Evolutionary conservation across 495 filamentous ascomycete species (phyloP), one percentile per base, ranked within the genome.

Genomic region (Penicillium bovifimosum): DNA sequence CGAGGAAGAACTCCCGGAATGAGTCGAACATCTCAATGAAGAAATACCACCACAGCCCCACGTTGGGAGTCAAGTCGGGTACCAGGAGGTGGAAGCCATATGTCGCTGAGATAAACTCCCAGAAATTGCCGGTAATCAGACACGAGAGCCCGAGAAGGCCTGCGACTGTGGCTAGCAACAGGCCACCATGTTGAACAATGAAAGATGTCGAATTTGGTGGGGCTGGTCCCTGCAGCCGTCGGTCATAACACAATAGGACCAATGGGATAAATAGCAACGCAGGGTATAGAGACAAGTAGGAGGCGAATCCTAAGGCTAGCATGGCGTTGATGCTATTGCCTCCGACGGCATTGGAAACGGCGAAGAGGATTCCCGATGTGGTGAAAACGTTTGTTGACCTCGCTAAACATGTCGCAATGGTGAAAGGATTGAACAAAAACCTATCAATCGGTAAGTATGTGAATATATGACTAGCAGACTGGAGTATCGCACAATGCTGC

Each of bases 11-110:
- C 43, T 86, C 85, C 18, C 93, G 83, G 78, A 98, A 98, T 5
- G 90, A 92, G 69, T 98, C 93, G 66, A 98, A 98, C 83, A 98
- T 98, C 71, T 98, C 93, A 59, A 92, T 95, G 72, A 98, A 97
- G 70, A 97, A 98, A 72, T 98, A 98, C 93, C 93, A 98, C 93
- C 93, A 98, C 0, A 98, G 78, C 2, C 93, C 93, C 34, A 95
- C 85, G 56, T 97, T 98, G 18, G 93, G 93, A 0, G 92, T 92
- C 38, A 98, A 75, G 70, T 97, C 95, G 1, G 91, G 91, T 4
- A 98, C 82, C 3, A 93, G 81, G 11, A 98, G 77, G 59, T 92
- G 90, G 24, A 95, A 87, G 49, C 91, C 90, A 64, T 98, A 98
- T 1, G 92, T 96, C 9, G 90, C 88, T 2, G 79, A 72, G 6